Base-by-base conservation (phyloP, 305 asterid genomes). In the Euphrasia arctica region DNA sequence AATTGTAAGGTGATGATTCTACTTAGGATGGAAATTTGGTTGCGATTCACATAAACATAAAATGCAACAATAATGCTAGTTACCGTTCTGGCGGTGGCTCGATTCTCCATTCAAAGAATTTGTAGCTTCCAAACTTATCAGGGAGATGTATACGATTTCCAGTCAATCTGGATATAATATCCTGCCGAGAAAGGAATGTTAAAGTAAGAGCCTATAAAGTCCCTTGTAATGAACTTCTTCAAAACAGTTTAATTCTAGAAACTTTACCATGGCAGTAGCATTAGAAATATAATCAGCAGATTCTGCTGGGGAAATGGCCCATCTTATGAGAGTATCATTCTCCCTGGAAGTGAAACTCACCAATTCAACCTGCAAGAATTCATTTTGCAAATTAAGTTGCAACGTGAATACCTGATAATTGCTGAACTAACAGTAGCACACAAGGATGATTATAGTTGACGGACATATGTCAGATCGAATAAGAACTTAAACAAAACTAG, bases 261-360 rank as follows among this genome's bases (percentile, higher is more conserved):
- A 51, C 28, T 42, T 74, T 76, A 91, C 99, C 94, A 57, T 71
- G 70, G 96, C 95, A 31, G 95, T 76, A 64, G 82, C 78, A 66
- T 83, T 85, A 27, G 90, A 67, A 52, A 93, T 77, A 63, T 68
- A 84, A 64, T 71, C 70, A 70, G 78, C 79, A 71, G 95, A 72
- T 66, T 76, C 77, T 45, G 77, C 79, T 34, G 99, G 99, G 62
- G 32, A 68, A 78, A 93, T 80, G 52, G 83, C 87, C 95, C 91
- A 84, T 83, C 67, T 82, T 75, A 86, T 70, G 66, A 93, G 82
- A 58, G 96, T 88, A 22, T 60, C 84, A 64, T 82, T 88, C 63
- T 79, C 88, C 62, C 69, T 63, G 36, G 95, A 80, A 41, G 94
- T 77, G 72, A 78, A 68, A 74, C 88, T 84, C 80, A 80, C 50